Base-by-base conservation (phyloP, 768 basidiomycete genomes). In the Lentinula sp. region DNA sequence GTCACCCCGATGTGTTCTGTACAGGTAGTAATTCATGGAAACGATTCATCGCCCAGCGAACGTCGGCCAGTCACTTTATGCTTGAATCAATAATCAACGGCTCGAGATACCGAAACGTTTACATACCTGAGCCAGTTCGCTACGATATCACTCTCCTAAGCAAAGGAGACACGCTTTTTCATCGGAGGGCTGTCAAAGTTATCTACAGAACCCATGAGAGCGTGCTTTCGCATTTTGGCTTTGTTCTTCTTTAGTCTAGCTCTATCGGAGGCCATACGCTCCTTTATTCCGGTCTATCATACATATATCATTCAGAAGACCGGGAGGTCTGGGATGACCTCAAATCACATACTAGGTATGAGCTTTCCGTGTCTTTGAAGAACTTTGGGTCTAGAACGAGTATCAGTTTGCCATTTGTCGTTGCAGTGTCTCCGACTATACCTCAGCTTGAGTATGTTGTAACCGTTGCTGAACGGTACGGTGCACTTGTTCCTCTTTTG, bases 401-500 rank as follows among this genome's bases (percentile, higher is more conserved):
- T 6, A 58, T 58, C 18, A 15, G 37, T 31, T 45, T 34, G 31
- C 21, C 23, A 48, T 23, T 11, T 8, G 8, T 18, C 46, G n/a
- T 28, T 9, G 16, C 5, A n/a, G 15, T 57, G 45, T 32, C 21
- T 11, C 8, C 5, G n/a, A 43, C 6, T 34, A n/a, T 31, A 55
- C 39, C 21, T 37, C 53, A 35, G n/a, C 80, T 78, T 78, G 75
- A 65, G 70, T 49, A 6, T 51, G 60, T 63, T 70, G 72, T 51
- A 73, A 77, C 64, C 70, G 73, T 65, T 73, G 80, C 65, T 74
- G 73, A 56, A 69, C 70, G 66, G 75, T 82, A 7, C 64, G 70
- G 55, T 70, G 67, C 5, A 73, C 63, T 59, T 77, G 81, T 65
- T 80, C 67, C 69, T 84, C 83, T 62, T 82, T 78, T 15, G 63